Percentiles rank a stretch among this genome's conserved stretches.
These are phyloP conservation scores for Sphagnum fallax DNA, from an alignment of 228 moss, liverwort and hornwort species.

Conservation along the genomic window DNA sequence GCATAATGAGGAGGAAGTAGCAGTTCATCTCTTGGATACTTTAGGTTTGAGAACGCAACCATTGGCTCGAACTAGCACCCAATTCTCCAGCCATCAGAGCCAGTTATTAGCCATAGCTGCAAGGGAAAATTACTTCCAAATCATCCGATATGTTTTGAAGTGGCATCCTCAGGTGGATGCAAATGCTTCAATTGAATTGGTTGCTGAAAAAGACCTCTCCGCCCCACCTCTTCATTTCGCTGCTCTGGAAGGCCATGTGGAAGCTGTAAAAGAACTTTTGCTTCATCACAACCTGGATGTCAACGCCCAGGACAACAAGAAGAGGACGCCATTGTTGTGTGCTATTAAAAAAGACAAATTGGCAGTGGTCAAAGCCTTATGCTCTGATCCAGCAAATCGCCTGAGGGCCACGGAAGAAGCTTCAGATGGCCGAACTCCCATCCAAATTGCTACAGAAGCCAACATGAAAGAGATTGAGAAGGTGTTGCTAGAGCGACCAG, in stretches of 20 bases:
- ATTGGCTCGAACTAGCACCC: too few relatives aligned
- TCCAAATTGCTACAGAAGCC: slow-evolving; percentile 22
- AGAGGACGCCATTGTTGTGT: slow-evolving; percentile 29
- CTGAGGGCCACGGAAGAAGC: slow-evolving; percentile 25
- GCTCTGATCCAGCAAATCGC: slow-evolving; percentile 14
- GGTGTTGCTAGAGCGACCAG: slow-evolving; percentile 16
- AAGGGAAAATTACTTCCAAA: too few relatives aligned
- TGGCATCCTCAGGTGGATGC: too few relatives aligned
- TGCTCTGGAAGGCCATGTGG: slow-evolving; percentile 12
- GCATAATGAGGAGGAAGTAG: too few relatives aligned
- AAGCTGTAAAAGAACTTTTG: slow-evolving; percentile 23
- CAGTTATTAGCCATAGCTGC: too few relatives aligned
- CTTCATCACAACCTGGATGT: slow-evolving; percentile 11
- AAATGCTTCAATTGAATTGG: too few relatives aligned
- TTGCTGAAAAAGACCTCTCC: too few relatives aligned
- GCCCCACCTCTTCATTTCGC: slow-evolving; percentile 18
- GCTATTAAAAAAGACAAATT: slow-evolving; percentile 18
- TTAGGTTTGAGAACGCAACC: too few relatives aligned
- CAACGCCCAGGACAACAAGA: slow-evolving; percentile 17
- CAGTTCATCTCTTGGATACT: too few relatives aligned
- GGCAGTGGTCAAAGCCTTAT: slow-evolving; percentile 17
- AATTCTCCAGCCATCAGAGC: too few relatives aligned
- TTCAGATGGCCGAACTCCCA: slow-evolving; percentile 17
- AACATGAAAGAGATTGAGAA: slow-evolving; percentile 12
- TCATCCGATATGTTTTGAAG: too few relatives aligned